These are phyloP conservation scores for Dryadomyces quercivorus DNA, from an alignment of 2,329 filamentous ascomycete species.

Conservation along the genomic window DNA sequence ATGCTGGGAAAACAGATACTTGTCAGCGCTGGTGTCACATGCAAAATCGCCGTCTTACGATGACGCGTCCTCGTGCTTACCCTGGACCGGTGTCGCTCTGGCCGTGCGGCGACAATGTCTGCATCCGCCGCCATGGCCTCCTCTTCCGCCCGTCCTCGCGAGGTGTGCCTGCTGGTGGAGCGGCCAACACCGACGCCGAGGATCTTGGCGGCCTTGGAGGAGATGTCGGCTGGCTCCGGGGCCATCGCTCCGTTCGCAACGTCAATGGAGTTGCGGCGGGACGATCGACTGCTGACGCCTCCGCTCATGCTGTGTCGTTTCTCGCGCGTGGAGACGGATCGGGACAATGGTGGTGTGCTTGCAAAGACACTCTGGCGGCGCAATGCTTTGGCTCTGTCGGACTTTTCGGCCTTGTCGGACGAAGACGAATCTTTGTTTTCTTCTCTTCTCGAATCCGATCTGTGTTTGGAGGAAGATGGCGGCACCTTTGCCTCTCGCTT, in stretches of 20 bases:
- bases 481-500: constrained; percentile 37
- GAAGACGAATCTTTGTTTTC: constrained; percentile 32
- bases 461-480: constrained; percentile 47
- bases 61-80: constrained; percentile 17
- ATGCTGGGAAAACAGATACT: constrained; percentile 36
- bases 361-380: constrained; percentile 56
- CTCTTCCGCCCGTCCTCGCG: constrained; percentile 17
- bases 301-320: constrained; percentile 44
- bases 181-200: constrained; percentile 45
- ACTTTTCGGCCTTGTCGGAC: constrained; percentile 46
- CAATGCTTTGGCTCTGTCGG: constrained; percentile 27
- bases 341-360: constrained; percentile 52
- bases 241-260: constrained; percentile 53
- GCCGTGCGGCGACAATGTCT: constrained; percentile 32
- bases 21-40: background rate
- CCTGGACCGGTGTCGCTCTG: constrained; percentile 31
- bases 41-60: no score
- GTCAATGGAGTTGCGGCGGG: constrained; percentile 58
- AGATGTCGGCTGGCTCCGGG: constrained; percentile 55
- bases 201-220: constrained; percentile 67
- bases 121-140: constrained; percentile 33
- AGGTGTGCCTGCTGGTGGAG: constrained; percentile 22
- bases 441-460: constrained; percentile 51
- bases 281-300: constrained; percentile 27
- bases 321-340: constrained; percentile 57